Conservation (phyloP, 2,329 filamentous ascomycete species). For the Emericellopsis atlantica region DNA sequence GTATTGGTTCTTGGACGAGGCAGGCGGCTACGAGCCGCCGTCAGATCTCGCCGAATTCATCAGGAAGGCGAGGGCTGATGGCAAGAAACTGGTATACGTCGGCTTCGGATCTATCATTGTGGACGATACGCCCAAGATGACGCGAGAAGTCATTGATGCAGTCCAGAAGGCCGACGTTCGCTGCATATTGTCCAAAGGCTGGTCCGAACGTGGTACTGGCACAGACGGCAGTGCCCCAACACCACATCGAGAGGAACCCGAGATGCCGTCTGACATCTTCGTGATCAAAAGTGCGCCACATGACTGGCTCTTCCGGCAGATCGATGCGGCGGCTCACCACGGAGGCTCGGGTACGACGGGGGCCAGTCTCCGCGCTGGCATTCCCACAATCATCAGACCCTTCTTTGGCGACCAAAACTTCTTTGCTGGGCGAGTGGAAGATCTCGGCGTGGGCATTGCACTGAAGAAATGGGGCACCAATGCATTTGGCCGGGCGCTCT, state of each 20-base stretch:
- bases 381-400: conserved; percentile 88
- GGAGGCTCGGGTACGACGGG: conserved; percentile 92
- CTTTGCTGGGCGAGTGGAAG: conserved; percentile 80
- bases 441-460: conserved; percentile 82
- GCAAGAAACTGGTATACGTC: conserved; percentile 90
- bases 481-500: conserved; percentile 73
- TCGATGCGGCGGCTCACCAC: conserved; percentile 90
- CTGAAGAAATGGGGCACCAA: conserved; percentile 83
- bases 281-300: conserved; percentile 87
- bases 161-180: conserved; percentile 85
- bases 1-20: conserved; percentile 94
- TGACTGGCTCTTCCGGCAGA: conserved; percentile 90
- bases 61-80: conserved; percentile 62
- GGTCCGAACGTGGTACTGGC: conserved; percentile 60
- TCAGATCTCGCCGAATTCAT: conserved; percentile 72
- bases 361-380: conserved; percentile 77
- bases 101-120: conserved; percentile 96
- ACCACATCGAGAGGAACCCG: conserved; percentile 43
- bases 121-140: conserved; percentile 76
- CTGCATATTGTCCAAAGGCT: conserved; percentile 91
- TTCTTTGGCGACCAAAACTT: conserved; percentile 99
- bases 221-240: conserved; percentile 10
- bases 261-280: conserved; percentile 68
- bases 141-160: conserved; percentile 83
- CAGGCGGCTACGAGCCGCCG: conserved; percentile 55